Base-by-base conservation (phyloP, 192 early-diverging fungal genomes). In the Mortierella claussenii region DNA sequence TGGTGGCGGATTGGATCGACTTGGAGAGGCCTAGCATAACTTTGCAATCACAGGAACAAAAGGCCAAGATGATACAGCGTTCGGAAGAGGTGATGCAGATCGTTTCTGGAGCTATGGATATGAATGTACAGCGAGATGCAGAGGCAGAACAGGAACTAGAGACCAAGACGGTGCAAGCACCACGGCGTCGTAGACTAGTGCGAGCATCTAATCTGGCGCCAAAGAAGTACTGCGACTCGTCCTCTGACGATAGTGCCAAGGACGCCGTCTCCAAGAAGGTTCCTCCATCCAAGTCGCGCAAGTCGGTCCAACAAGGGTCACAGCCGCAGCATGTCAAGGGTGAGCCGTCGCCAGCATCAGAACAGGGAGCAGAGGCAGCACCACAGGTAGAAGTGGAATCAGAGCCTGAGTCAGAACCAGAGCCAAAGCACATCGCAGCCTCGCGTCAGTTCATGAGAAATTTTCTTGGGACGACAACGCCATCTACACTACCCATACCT, bases 161-260 rank as follows among this genome's bases (percentile, higher is more conserved):
- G 0, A 6, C 36, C 7, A 28, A 28, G 30, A 27, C 15, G 30
- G 30, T 26, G 5, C 18, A 20, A 0, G 21, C 31, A 30, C 44
- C 54, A 28, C 48, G 54, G 20, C 64, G 64, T 26, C 54, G 64
- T 17, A 47, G 54, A 49, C 20, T 66, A 10, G 34, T 66, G 9
- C 28, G 64, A 28, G 44, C 45, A 0, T 47, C 44, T 13, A 33
- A 66, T 27, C 21, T 66, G 45, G 33, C 46, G 23, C 36, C 4
- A 34, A 63, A 53, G 59, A 49, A 24, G 10, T 50, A 60, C 23
- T 27, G 24, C 24, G 60, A 52, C n/a, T 20, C 49, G 13, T 46
- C 43, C 18, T 20, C 2, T 46, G 5, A 17, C 28, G 6, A 50
- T 1, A n/a, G 31, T 20, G 43, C 42, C 15, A 33, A 55, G 11